These are phyloP conservation scores for Ashbya aceris DNA, from an alignment of 1,139 yeast species.

Conservation along the genomic window DNA sequence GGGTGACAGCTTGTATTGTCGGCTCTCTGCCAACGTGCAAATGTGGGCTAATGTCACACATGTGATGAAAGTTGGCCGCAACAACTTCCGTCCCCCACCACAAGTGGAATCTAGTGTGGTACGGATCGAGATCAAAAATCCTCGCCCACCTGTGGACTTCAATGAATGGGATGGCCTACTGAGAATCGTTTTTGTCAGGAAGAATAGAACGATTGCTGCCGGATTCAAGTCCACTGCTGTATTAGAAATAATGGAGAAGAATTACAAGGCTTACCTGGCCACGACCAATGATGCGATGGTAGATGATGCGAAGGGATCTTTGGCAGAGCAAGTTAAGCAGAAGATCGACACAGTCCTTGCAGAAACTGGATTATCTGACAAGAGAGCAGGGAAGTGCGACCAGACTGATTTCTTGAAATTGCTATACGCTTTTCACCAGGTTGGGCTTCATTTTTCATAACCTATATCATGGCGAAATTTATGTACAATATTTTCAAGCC, in stretches of 20 bases:
- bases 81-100: conserved; percentile 97
- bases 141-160: conserved; percentile 86
- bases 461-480: not conserved
- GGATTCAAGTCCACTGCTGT: conserved; percentile 83
- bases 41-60: conserved; percentile 99
- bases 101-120: conserved; percentile 97
- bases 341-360: conserved; percentile 56
- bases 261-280: conserved; percentile 74
- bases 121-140: conserved; percentile 80
- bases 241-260: conserved; percentile 76
- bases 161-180: conserved; percentile 96
- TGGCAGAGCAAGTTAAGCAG: conserved; percentile 45
- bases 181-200: conserved; percentile 83
- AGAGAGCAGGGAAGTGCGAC: conserved; percentile 90
- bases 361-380: conserved; percentile 72
- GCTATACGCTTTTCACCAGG: conserved; percentile 90
- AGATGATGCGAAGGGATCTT: conserved; percentile 35
- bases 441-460: conserved; percentile 91
- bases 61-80: conserved; percentile 95
- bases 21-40: conserved; percentile 92
- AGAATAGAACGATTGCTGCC: conserved; percentile 86
- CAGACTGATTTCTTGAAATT: conserved; percentile 87
- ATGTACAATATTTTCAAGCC: too few species aligned
- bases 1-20: conserved; percentile 84
- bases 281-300: conserved; percentile 37